These are phyloP conservation scores for Chrysosporium keratinophilum DNA, from an alignment of 2,329 filamentous ascomycete genomes.

Conservation along the genomic window DNA sequence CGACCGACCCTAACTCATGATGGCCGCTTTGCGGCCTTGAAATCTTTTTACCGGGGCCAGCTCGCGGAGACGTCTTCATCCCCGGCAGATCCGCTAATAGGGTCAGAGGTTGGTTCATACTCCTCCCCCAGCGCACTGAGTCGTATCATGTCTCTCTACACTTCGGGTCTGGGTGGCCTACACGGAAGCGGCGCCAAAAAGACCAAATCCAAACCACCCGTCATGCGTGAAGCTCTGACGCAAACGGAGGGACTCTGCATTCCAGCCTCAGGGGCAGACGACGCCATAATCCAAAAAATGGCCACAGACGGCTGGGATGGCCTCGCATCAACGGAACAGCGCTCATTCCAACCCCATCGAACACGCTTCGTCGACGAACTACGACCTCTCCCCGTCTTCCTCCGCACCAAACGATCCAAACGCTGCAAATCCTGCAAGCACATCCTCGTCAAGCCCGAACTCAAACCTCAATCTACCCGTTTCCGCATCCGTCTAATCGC, in stretches of 20 bases:
- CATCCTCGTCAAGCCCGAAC: constrained; percentile 88
- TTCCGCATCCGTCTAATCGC: constrained; percentile 91
- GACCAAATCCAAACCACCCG: constrained; percentile 54
- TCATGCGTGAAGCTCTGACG: constrained; percentile 70
- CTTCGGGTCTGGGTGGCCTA: constrained; percentile 48
- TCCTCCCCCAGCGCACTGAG: constrained; percentile 71
- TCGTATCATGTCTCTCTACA: constrained; percentile 87
- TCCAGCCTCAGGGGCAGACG: constrained; percentile 50
- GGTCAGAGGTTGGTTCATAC: constrained; percentile 42
- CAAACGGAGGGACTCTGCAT: constrained; percentile 61
- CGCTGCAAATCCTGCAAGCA: constrained; percentile 86
- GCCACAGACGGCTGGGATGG: constrained; percentile 51
- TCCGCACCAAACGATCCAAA: constrained; percentile 87
- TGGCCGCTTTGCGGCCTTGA: constrained; percentile 61
- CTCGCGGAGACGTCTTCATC: constrained; percentile 52
- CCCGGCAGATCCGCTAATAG: constrained; percentile 41
- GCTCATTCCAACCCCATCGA: constrained; percentile 40
- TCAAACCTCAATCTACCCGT: constrained; percentile 75
- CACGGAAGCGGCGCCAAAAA: constrained; percentile 46
- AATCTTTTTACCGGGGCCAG: constrained; percentile 72
- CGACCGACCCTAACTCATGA: constrained; percentile 47
- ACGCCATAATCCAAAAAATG: constrained; percentile 50
- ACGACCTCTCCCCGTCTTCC: constrained; percentile 67
- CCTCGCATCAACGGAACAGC: constrained; percentile 48
- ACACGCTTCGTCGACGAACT: constrained; percentile 61